Base-by-base conservation (phyloP, 1,284 basidiomycete species). In the Ceratobasidium theobromae region DNA sequence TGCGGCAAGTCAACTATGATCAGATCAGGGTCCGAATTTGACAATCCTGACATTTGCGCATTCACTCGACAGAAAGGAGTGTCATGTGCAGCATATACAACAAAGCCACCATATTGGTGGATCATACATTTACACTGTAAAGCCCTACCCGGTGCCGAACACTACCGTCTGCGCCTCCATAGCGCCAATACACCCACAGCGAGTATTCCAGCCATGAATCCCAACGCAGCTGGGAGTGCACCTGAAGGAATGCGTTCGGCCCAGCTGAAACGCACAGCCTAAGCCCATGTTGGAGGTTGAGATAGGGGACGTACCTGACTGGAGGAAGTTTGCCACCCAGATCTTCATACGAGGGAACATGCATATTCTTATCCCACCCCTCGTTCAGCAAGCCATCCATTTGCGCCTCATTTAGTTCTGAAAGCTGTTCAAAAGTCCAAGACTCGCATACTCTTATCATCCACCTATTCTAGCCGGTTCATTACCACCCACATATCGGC, bases 371-470 rank as follows among this genome's bases (percentile, higher is more conserved):
- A 72, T 89, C 85, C 89, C 90, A 89, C 18, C 89, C 87, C 62
- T 85, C 81, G 69, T 87, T 81, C 67, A 90, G 75, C 54, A 91
- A 73, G 68, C 72, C 82, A 69, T 78, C 78, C 77, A 88, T 87
- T 76, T 78, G 80, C 21, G 74, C 76, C 32, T 88, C 84, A 73
- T 89, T 84, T 72, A 94, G 78, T 64, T 75, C 72, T 9, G 84
- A 84, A 51, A 94, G 82, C 67, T 94, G 88, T 65, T 88, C 88
- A 77, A 94, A 80, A 28, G 84, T 78, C 91, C 95, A 98, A 38
- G 80, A 77, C 69, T 93, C 92, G 77, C 95, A 98, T 3, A 98
- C 80, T 64, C 85, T 83, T 28, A 91, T 86, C 92, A 98, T 98
- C 95, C 95, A 98, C 23, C 58, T 64, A 27, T 48, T 43, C 21